phyloP scores from a whole-genome alignment of 1,139 yeast species.

The Blastobotrys apis region DNA sequence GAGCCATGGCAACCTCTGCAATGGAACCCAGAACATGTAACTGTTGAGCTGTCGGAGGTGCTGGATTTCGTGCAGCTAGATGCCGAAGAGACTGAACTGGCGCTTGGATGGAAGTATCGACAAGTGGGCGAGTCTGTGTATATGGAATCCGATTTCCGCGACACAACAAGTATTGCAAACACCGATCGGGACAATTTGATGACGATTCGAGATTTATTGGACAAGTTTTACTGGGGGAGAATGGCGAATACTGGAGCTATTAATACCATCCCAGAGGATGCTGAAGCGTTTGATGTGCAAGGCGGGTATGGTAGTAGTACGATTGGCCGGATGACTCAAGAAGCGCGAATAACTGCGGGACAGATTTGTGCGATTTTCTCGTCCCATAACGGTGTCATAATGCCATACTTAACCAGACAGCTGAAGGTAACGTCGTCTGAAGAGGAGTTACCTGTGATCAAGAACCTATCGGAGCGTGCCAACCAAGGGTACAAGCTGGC shows the following conservation, averaged over 20 bases:
- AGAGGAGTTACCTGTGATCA: neutral
- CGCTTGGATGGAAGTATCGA: slow-evolving; percentile 12
- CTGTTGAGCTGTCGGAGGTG: slow-evolving; percentile 3
- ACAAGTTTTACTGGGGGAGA: slow-evolving; percentile 17
- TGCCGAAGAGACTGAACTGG: slow-evolving; percentile 8
- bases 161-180: neutral
- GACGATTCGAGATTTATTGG: slow-evolving; percentile 11
- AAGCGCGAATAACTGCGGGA: slow-evolving; percentile 16
- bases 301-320: neutral
- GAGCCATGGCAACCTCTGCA: slow-evolving; percentile 16
- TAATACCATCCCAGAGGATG: neutral
- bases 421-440: neutral
- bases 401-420: slow-evolving; percentile 4
- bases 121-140: slow-evolving; percentile 10
- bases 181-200: neutral
- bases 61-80: neutral
- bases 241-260: neutral
- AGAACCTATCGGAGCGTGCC: neutral
- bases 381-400: neutral
- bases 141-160: slow-evolving; percentile 1
- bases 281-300: neutral
- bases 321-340: slow-evolving; percentile 8
- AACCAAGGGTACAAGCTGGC: neutral
- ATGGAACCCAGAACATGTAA: neutral
- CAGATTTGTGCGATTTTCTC: slow-evolving; percentile 7